Base-by-base conservation (phyloP, 495 filamentous ascomycete genomes). In the Hypomontagnella monticulosa region DNA sequence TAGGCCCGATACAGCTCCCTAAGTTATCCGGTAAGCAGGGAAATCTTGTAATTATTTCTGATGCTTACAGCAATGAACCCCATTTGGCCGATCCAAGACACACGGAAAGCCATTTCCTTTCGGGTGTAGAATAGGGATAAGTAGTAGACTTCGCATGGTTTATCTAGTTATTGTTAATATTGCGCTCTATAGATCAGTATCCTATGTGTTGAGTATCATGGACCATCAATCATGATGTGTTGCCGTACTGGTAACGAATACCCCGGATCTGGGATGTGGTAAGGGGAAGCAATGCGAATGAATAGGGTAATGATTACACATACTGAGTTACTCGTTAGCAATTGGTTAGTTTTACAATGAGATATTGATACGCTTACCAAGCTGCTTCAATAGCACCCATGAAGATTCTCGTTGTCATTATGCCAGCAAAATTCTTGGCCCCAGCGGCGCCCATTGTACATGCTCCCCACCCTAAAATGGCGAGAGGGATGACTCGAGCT, bases 331-430 rank as follows among this genome's bases (percentile, higher is more conserved):
- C 23, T 10, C 0, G 32, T 57, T 47, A 27, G 23, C 6, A 6
- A 3, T 27, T 27, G 6, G 23, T 6, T 2, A 27, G 6, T 27
- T 6, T 6, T 27, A 3, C 23, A 2, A 2, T 27, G 6, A 6
- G 23, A 3, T 27, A 27, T 3, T 6, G 3, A 11, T 1, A 38
- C 46, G 47, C 57, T 4, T 50, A 63, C 59, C 59, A 63, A 46
- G 52, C 50, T 57, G 52, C 48, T 72, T 87, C 85, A 38, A 81
- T 76, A 4, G 75, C 77, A 7, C 86, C 85, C 11, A 87, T 76
- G 27, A 88, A 75, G 1, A 88, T 74, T 5, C 85, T 77, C 30
- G 78, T 79, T 11, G 79, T 79, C 57, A 85, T 78, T 8, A 87
- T 73, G n/a, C 78, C 73, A 4, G 42, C 61, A 41, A 61, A 66